Conservation (phyloP, 2,329 filamentous ascomycete species). For the Chrysoporthe cubensis region DNA sequence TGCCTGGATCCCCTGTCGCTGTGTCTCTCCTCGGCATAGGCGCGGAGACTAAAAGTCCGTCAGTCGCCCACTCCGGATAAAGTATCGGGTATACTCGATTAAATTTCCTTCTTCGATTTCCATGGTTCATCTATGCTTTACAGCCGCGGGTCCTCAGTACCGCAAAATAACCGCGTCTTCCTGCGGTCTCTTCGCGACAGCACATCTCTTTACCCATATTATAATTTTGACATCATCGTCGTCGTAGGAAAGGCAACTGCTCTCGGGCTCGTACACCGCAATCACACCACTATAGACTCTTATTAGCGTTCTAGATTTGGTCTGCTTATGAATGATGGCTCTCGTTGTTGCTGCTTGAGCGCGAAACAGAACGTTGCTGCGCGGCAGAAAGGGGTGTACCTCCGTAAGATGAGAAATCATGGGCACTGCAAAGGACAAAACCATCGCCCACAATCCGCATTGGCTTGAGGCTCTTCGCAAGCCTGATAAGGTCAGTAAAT, state of each 20-base stretch:
- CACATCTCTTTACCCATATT: background rate
- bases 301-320: background rate
- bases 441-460: too few species aligned
- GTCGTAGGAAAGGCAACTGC: too few species aligned
- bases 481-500: too few species aligned
- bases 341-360: too few species aligned
- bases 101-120: background rate
- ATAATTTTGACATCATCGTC: background rate
- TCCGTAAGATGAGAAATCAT: too few species aligned
- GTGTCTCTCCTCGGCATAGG: conserved; percentile 12
- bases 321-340: too few species aligned
- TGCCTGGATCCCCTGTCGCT: conserved; percentile 3
- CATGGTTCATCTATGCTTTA: conserved; percentile 14
- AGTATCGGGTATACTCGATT: conserved; percentile 6
- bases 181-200: background rate
- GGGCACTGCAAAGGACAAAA: too few species aligned
- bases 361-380: too few species aligned
- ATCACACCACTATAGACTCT: background rate
- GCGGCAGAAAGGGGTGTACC: too few species aligned
- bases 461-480: too few species aligned
- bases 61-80: conserved; percentile 18
- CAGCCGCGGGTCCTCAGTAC: background rate
- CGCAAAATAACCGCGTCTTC: too few species aligned
- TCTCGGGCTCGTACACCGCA: background rate
- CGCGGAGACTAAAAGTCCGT: background rate